phyloP scores from a whole-genome alignment of 2,329 filamentous ascomycete genomes.

The Aspergillus luchuensis region DNA sequence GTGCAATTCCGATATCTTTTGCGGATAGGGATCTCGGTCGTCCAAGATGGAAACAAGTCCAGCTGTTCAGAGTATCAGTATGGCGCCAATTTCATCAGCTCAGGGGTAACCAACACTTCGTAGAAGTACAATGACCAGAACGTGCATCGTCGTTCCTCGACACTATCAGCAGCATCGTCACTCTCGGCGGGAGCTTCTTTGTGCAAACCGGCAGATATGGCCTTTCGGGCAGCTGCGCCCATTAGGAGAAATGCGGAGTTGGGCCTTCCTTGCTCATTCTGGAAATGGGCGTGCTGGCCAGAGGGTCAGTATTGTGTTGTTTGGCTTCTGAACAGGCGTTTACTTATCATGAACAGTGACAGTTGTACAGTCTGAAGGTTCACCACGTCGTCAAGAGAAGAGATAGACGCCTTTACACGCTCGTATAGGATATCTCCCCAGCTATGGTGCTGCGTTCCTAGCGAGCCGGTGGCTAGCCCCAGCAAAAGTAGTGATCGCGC shows the following conservation, averaged over 20 bases:
- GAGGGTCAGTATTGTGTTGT: slow-evolving; percentile 9
- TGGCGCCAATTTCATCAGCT: background rate
- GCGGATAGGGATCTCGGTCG: slow-evolving; percentile 45
- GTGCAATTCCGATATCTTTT: slow-evolving; percentile 40
- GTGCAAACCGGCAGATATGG: slow-evolving; percentile 48
- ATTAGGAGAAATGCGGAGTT: slow-evolving; percentile 48
- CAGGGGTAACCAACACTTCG: slow-evolving; percentile 41
- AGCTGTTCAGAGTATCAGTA: slow-evolving; percentile 31
- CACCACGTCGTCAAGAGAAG: slow-evolving; percentile 46
- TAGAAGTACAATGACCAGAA: slow-evolving; percentile 48
- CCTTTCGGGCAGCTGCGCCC: slow-evolving; percentile 46
- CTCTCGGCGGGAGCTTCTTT: slow-evolving; percentile 42
- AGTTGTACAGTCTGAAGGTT: slow-evolving; percentile 50
- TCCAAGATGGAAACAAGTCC: slow-evolving; percentile 49
- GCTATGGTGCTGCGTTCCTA: slow-evolving; percentile 43
- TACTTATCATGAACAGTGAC: slow-evolving; percentile 51
- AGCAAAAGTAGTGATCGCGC: slow-evolving; percentile 44
- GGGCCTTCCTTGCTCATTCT: slow-evolving; percentile 48
- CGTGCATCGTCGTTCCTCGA: slow-evolving; percentile 41
- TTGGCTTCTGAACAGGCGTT: background rate
- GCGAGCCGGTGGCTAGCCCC: slow-evolving; percentile 40
- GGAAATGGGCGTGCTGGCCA: slow-evolving; percentile 43
- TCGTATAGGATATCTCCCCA: slow-evolving; percentile 48
- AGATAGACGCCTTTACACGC: slow-evolving; percentile 44
- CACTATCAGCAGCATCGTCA: slow-evolving; percentile 36